Conservation (phyloP, 2,329 filamentous ascomycete genomes). For the Leptographium flavum region DNA sequence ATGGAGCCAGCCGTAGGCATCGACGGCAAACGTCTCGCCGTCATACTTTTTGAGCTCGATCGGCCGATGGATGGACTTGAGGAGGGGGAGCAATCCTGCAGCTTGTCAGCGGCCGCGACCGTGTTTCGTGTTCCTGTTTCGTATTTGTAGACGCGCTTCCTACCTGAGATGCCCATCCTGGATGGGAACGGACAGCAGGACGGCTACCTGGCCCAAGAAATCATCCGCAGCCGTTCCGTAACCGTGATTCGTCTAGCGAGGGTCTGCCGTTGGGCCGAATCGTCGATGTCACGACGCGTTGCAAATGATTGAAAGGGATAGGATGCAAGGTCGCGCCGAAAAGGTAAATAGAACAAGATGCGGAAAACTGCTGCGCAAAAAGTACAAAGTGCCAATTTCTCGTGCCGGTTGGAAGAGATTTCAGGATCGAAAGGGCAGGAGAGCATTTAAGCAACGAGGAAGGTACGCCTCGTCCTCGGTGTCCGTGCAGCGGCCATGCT, state of each 20-base stretch:
- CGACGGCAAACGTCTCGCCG: conserved; percentile 83
- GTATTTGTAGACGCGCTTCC: not conserved
- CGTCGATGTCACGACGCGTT: too few species aligned
- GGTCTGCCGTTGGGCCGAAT: too few species aligned
- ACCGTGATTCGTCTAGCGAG: too few species aligned
- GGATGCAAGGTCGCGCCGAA: not conserved
- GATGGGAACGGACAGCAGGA: not conserved
- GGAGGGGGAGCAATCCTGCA: conserved; percentile 71
- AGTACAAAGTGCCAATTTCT: not conserved
- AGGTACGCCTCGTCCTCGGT: not conserved
- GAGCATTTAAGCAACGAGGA: not conserved
- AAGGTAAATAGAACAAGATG: too few species aligned
- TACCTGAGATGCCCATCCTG: conserved; percentile 14
- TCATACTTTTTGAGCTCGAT: conserved; percentile 74
- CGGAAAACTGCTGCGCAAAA: not conserved
- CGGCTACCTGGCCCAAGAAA: conserved; percentile 1
- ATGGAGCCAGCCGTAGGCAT: conserved; percentile 97
- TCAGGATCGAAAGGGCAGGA: not conserved
- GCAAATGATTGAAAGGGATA: too few species aligned
- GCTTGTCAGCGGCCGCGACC: not conserved
- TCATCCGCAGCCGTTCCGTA: not conserved
- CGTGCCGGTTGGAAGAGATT: too few species aligned
- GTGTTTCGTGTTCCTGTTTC: not conserved
- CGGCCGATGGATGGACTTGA: conserved; percentile 92
- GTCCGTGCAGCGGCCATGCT: not conserved